These are phyloP conservation scores for Trypanosoma platydactyli DNA, from an alignment of 208 protist genomes.

Conservation along the genomic window DNA sequence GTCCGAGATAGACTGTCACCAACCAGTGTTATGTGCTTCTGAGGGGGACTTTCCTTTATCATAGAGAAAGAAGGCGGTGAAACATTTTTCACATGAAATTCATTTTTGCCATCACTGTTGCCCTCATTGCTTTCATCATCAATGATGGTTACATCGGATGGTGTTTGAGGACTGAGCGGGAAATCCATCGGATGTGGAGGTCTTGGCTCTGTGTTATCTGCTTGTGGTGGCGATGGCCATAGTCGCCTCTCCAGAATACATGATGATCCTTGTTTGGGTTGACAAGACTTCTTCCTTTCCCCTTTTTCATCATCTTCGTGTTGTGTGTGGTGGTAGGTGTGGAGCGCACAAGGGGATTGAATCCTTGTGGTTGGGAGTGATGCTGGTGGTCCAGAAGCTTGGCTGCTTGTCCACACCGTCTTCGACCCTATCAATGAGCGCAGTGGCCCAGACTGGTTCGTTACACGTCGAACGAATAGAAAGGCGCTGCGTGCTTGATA, in stretches of 20 bases:
- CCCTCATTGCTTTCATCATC: background rate
- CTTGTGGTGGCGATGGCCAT: slow-evolving; percentile 9
- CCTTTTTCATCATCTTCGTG: background rate
- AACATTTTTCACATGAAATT: no score
- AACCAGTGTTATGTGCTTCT: no score
- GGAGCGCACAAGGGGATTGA: background rate
- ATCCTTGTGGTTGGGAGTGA: background rate
- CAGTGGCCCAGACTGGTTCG: slow-evolving; percentile 2
- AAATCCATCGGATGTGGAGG: background rate
- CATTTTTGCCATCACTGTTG: background rate
- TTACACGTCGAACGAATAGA: slow-evolving; percentile 27
- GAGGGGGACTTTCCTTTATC: no score
- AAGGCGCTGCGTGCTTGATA: slow-evolving; percentile 30
- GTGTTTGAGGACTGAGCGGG: background rate
- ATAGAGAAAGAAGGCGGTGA: no score
- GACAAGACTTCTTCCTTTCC: background rate
- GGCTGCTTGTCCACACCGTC: background rate
- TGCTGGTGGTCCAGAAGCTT: background rate
- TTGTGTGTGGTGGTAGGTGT: background rate
- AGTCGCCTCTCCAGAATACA: background rate
- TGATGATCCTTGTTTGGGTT: background rate
- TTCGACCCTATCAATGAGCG: background rate
- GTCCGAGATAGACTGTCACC: no score
- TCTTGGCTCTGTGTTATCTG: slow-evolving; percentile 10
- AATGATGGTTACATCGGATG: slow-evolving; percentile 6